These are phyloP conservation scores for Epichloe gansuensis DNA, from an alignment of 2,329 filamentous ascomycete genomes.

Conservation along the genomic window DNA sequence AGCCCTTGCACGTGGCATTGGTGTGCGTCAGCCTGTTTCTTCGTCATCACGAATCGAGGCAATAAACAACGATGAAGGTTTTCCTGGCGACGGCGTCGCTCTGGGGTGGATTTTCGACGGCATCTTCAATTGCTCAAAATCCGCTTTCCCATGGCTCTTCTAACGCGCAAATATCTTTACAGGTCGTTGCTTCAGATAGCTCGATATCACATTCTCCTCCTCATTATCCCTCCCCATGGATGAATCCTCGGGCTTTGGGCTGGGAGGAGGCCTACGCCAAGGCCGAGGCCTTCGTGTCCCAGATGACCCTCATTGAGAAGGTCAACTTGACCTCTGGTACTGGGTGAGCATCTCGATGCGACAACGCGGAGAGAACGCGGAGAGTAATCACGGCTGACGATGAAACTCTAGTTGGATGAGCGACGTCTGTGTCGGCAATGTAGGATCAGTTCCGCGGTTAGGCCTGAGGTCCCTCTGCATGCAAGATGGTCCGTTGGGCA, in stretches of 20 bases:
- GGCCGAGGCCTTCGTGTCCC: slow-evolving; percentile 68
- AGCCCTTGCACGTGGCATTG: background rate
- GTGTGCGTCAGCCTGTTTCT: background rate
- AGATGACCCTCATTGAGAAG: slow-evolving; percentile 76
- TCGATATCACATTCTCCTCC: slow-evolving; percentile 37
- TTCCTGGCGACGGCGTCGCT: background rate
- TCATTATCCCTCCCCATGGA: slow-evolving; percentile 81
- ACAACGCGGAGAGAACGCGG: background rate
- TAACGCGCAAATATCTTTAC: slow-evolving; percentile 12
- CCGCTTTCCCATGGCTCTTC: slow-evolving; percentile 4
- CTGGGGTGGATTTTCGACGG: background rate
- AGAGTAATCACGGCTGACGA: background rate
- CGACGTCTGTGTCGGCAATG: slow-evolving; percentile 68
- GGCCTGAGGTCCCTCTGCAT: slow-evolving; percentile 66
- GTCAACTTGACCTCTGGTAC: slow-evolving; percentile 90
- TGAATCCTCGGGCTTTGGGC: slow-evolving; percentile 54
- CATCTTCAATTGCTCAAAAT: background rate
- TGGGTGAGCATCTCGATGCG: slow-evolving; percentile 42
- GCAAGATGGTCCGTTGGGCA: slow-evolving; percentile 74
- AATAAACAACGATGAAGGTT: background rate
- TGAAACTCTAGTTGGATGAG: slow-evolving; percentile 26
- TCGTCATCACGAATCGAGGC: background rate
- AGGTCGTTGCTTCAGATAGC: slow-evolving; percentile 10
- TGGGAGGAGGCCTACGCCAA: slow-evolving; percentile 69
- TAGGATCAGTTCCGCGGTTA: slow-evolving; percentile 56